Evolutionary conservation across 345 rosid genomes (phyloP).

Genomic region (Cardiospermum halicacabum): DNA sequence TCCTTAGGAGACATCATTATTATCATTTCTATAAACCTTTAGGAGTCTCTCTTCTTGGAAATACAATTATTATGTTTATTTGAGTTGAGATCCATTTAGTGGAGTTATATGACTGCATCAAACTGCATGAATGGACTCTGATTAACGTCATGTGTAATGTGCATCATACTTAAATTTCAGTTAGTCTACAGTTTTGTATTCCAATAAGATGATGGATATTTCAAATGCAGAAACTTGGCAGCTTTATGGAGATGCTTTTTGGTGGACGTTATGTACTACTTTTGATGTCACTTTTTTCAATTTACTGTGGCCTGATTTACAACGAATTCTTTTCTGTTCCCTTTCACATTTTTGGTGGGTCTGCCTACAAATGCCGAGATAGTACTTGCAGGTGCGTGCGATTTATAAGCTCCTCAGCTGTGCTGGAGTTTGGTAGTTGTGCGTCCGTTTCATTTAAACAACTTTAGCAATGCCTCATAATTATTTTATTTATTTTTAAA

Average conservation of each 20-base stretch:
- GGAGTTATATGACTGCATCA: neutral
- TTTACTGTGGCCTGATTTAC: constrained; percentile 96
- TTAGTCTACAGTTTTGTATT: neutral
- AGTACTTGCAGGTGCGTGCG: constrained; percentile 62
- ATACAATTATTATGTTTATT: too few species aligned
- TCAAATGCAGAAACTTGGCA: constrained; percentile 77
- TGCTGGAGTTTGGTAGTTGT: too few species aligned
- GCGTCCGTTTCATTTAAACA: neutral
- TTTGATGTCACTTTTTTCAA: constrained; percentile 87
- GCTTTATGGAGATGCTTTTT: constrained; percentile 99
- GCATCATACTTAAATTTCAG: neutral
- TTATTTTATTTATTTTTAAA: too few species aligned
- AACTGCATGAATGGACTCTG: constrained; percentile 5
- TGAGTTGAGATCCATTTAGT: neutral
- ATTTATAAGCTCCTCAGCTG: neutral
- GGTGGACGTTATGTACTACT: constrained; percentile 94
- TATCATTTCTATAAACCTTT: too few species aligned
- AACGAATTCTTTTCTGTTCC: constrained; percentile 97
- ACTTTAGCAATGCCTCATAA: neutral
- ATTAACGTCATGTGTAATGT: neutral
- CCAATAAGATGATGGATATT: neutral
- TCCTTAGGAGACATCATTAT: too few species aligned
- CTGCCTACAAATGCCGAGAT: constrained; percentile 93
- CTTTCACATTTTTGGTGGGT: constrained; percentile 86
- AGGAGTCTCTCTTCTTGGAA: too few species aligned